Base-by-base conservation (phyloP, 2,329 filamentous ascomycete genomes). In the Bipolaris sorokiniana region DNA sequence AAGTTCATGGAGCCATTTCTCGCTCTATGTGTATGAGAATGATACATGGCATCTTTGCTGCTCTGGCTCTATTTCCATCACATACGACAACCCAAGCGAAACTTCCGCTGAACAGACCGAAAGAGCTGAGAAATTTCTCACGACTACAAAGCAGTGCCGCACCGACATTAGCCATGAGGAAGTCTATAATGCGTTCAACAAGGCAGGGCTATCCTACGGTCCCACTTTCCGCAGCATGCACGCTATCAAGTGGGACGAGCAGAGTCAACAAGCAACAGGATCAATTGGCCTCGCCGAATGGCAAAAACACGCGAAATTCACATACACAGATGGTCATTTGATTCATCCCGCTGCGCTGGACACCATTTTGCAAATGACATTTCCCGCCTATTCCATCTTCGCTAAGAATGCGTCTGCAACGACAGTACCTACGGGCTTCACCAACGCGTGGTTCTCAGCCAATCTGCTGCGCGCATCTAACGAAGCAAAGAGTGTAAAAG, bases 21-120 rank as follows among this genome's bases (percentile, higher is more conserved):
- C 52, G 7, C 47, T 73, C 61, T 38, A 22, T 51, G 11, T 49
- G 1, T 45, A 45, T 36, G 58, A 64, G 20, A 48, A 51, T 6
- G 53, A 60, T 1, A 31, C 38, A 7, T 76, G 72, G 73, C 62
- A 49, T 10, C 58, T 69, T 10, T 67, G 73, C 44, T 67, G 62
- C 33, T 44, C 63, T 1, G 70, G 70, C 3, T 38, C 55, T 2
- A 46, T 67, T 40, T 54, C 61, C 5, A 51, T 69, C 1, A 52
- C 64, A 7, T 46, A 54, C 22, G n/a, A 37, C 3, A 10, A 31
- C 7, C 23, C 22, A 2, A n/a, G 6, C 10, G 11, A 47, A 4
- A 33, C 9, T 6, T 26, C n/a, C 5, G 15, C 13, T 13, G 18
- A 41, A 28, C 20, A n/a, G 26, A 40, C 5, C 26, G 18, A 31